Conservation (phyloP, 2,329 filamentous ascomycete genomes). For the Tothia fuscella region DNA sequence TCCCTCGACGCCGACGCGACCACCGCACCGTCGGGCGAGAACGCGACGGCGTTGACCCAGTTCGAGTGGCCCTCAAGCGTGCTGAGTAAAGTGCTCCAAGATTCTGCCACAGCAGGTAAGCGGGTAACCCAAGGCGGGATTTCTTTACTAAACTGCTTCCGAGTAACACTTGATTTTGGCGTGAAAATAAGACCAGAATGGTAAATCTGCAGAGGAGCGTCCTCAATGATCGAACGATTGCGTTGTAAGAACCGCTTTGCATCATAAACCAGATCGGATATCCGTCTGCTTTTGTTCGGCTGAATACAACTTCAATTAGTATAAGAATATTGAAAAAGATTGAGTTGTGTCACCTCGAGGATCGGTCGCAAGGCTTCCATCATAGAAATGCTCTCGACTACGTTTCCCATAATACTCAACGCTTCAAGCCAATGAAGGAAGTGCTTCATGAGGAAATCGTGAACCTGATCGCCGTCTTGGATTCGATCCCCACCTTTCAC, state of each 20-base stretch:
- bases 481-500: too few relatives aligned
- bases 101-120: slow-evolving; percentile 11
- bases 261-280: slow-evolving; percentile 18
- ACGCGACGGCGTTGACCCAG: slow-evolving; percentile 5
- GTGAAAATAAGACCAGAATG: slow-evolving; percentile 22
- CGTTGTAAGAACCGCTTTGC: slow-evolving; percentile 21
- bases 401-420: slow-evolving; percentile 14
- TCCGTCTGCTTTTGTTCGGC: not conserved
- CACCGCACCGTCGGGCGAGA: slow-evolving; percentile 6
- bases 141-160: slow-evolving; percentile 14
- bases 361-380: slow-evolving; percentile 10
- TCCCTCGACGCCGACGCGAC: slow-evolving; percentile 10
- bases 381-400: slow-evolving; percentile 13
- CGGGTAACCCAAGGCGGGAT: slow-evolving; percentile 12
- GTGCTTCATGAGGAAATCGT: slow-evolving; percentile 12
- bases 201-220: slow-evolving; percentile 26
- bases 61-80: slow-evolving; percentile 10
- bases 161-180: slow-evolving; percentile 18
- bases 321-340: not conserved
- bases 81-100: slow-evolving; percentile 14
- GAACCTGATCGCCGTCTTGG: not conserved
- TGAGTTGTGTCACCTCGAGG: not conserved
- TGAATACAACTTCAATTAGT: too few relatives aligned
- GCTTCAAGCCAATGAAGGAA: slow-evolving; percentile 14
- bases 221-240: slow-evolving; percentile 19